Conservation (phyloP, 1,139 yeast genomes). For the Yamadazyma dendronema region DNA sequence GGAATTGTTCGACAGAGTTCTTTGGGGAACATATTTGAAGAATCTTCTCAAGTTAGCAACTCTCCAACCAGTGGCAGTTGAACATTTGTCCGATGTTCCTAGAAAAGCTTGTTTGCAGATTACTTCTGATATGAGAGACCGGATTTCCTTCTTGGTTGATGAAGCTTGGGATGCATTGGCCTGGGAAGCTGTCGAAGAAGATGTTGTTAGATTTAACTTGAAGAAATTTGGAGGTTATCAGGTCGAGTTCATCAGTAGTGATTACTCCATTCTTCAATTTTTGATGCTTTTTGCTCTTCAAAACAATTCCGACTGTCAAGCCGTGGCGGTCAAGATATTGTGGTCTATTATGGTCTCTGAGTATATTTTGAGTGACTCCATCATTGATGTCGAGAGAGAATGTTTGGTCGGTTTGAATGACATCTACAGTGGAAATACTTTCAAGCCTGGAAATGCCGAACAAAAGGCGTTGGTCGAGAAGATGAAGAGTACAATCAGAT, state of each 20-base stretch:
- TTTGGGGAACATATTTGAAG: conserved; percentile 68
- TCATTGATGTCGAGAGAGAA: conserved; percentile 63
- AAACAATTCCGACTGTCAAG: conserved; percentile 60
- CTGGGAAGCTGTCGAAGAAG: conserved; percentile 63
- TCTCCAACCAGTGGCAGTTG: conserved; percentile 57
- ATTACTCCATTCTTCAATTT: conserved; percentile 61
- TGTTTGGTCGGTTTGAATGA: conserved; percentile 63
- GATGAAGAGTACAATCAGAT: conserved; percentile 49
- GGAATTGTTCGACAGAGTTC: conserved; percentile 48
- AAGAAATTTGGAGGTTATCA: conserved; percentile 71
- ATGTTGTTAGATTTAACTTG: conserved; percentile 59
- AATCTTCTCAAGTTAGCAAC: conserved; percentile 54
- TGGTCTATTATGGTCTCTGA: conserved; percentile 75
- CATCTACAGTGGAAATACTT: conserved; percentile 55
- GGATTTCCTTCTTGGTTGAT: conserved; percentile 55
- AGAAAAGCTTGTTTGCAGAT: conserved; percentile 67
- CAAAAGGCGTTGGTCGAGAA: conserved; percentile 53
- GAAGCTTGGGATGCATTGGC: conserved; percentile 77
- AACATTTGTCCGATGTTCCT: conserved; percentile 69
- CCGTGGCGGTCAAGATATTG: conserved; percentile 63
- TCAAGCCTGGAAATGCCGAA: conserved; percentile 56
- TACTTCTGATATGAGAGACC: conserved; percentile 61
- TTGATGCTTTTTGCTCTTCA: conserved; percentile 70
- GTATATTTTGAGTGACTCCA: conserved; percentile 56
- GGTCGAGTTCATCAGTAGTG: conserved; percentile 60